Base-by-base conservation (phyloP, 2,329 filamentous ascomycete genomes). In the Ramularia endophylla region DNA sequence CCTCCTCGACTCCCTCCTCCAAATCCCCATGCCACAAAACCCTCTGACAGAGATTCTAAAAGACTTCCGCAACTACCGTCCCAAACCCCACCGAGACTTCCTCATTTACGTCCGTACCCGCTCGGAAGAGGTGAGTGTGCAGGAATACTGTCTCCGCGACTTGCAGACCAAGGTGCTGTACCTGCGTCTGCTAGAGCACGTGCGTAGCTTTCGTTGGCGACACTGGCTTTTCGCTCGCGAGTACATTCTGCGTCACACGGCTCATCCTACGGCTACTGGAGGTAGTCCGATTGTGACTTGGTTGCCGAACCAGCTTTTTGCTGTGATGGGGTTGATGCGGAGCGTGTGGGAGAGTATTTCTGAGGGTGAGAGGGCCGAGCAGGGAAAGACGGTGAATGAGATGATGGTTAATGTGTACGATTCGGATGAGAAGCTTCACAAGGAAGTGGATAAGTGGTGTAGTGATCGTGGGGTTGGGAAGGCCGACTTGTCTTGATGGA, bases 1-100 rank as follows among this genome's bases (percentile, higher is more conserved):
- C 3, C 77, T 95, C 3, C 80, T 90, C 58, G 90, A 95, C 64
- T 89, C 90, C 62, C 74, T 95, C 38, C 75, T 92, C 43, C 78
- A 92, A 61, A 81, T 95, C 32, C 74, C 80, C 48, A 94, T 95
- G 87, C 90, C 90, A 1, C 70, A 80, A 40, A 95, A 88, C 4
- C 90, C 90, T 0, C 78, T 95, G 33, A 95, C 89, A 0, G 80
- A 83, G 41, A 95, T 95, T 60, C 75, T 95, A 15, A 72, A 80
- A 50, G 90, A 95, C 63, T 97, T 97, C 72, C 78, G 89, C 48
- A 75, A 83, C 59, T 95, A 95, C 65, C 78, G 90, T 0, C 90
- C 90, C 3, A 85, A 83, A 40, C 90, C 94, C 56, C 90, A 97
- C 63, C 81, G 88, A 30, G 78, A 83, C 51, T 95, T 95, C 64